phyloP scores from a whole-genome alignment of 352 stramenopile genomes.

The Pythium monospermum region DNA sequence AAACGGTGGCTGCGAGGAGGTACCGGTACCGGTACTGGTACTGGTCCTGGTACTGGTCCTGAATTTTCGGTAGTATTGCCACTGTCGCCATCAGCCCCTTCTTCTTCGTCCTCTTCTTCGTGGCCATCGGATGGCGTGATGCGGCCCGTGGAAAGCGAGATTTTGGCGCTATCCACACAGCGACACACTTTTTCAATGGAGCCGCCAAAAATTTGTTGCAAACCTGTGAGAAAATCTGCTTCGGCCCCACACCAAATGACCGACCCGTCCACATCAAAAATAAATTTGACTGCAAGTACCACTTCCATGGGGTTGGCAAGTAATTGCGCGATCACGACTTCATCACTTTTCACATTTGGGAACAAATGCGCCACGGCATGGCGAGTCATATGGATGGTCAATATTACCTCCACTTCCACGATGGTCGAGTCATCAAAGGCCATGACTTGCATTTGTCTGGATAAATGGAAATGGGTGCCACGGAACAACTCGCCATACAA shows the following conservation, averaged over 20 bases:
- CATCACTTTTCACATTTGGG: background rate
- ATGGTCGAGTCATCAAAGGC: background rate
- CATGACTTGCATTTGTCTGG: background rate
- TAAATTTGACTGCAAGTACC: background rate
- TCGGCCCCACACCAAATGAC: background rate
- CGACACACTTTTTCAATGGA: background rate
- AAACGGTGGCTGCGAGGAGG: too few species aligned
- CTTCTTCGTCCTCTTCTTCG: too few species aligned
- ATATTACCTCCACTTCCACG: background rate
- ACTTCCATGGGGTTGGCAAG: background rate
- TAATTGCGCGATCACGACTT: background rate
- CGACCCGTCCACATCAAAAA: background rate
- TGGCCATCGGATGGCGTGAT: background rate
- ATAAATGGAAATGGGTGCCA: background rate
- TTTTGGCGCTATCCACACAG: background rate
- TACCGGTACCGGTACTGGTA: too few species aligned
- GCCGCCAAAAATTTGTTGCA: background rate
- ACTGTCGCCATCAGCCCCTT: too few species aligned
- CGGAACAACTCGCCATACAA: slow-evolving; percentile 32
- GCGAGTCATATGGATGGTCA: background rate
- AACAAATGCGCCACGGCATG: background rate
- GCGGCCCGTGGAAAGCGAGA: background rate
- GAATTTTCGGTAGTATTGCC: too few species aligned
- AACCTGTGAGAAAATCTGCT: background rate
- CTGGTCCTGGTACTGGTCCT: too few species aligned